Evolutionary conservation across 768 basidiomycete genomes (phyloP), one percentile per base, ranked within the genome.

Genomic region (Leccinum disarticulatum): DNA sequence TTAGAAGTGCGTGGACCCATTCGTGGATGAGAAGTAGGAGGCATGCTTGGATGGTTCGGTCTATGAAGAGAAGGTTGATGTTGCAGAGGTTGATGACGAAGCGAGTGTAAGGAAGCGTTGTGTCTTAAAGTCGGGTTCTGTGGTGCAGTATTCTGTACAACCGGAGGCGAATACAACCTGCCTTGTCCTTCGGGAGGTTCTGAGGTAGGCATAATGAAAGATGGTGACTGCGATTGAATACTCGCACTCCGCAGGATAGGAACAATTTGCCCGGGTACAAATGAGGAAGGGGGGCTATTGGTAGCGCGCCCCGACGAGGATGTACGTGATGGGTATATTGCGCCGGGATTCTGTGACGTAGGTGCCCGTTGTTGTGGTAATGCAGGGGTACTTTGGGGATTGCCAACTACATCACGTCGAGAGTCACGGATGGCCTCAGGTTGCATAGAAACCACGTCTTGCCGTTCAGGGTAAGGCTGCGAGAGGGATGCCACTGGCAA

Each of bases 171-270:
- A 52, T 64, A 54, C 15, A 64, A 27, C 13, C 65, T 49, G 17
- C 55, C 53, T 9, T 71, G 70, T 54, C 61, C 54, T 36, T 51
- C 57, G 31, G 70, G 46, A 60, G 52, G 66, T 15, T 66, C 70
- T 51, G 54, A 70, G 58, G 49, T 68, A 63, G 59, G 63, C 13
- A 43, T 50, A 53, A 54, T 59, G 64, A 58, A 66, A 69, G 48
- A 73, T 38, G 61, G 70, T 58, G 61, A 67, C 49, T 54, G 70
- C 50, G 56, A 58, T 67, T 54, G 70, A 64, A 59, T 73, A 50
- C 77, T 76, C 9, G 74, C 65, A 66, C 74, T 77, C 61, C 81
- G 74, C 14, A 69, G 49, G 33, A 79, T 77, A n/a, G 77, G 74
- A 22, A 77, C 61, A 15, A 72, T 60, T 57, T 74, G 73, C 43